Evolutionary conservation across 2,329 filamentous ascomycete species (phyloP).

Genomic region (Fusarium buxicola): DNA sequence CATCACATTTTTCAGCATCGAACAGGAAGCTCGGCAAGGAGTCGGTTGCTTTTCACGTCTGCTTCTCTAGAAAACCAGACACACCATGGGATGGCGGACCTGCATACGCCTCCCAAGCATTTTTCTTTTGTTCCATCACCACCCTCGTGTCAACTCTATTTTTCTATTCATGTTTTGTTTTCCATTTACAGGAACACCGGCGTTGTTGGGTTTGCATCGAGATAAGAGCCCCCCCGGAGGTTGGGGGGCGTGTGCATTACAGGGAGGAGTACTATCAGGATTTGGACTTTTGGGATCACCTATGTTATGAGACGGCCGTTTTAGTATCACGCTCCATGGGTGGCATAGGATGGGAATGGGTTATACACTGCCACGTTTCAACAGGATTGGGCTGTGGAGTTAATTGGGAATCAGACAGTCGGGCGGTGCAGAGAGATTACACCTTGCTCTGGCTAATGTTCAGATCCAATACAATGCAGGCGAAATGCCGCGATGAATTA

Average conservation of each 20-base stretch:
- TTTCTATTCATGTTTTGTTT: constrained; percentile 5
- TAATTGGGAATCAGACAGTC: constrained; percentile 27
- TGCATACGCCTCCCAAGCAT: constrained; percentile 19
- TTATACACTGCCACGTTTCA: constrained; percentile 40
- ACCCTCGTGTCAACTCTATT: constrained; percentile 15
- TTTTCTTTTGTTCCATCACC: constrained; percentile 36
- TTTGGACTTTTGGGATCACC: constrained; percentile 23
- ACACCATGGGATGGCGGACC: constrained; percentile 27
- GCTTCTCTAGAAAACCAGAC: constrained; percentile 36
- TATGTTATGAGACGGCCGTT: constrained; percentile 33
- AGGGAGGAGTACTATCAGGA: constrained; percentile 20
- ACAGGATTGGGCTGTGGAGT: constrained; percentile 35
- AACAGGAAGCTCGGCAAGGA: constrained; percentile 41
- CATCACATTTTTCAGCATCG: constrained; percentile 32
- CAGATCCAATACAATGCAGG: constrained; percentile 21
- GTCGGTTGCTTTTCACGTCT: constrained; percentile 31
- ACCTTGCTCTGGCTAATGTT: constrained; percentile 4
- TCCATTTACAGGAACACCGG: constrained; percentile 17
- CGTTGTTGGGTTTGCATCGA: constrained; percentile 36
- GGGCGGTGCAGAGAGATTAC: constrained; percentile 13
- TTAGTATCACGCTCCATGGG: constrained; percentile 28
- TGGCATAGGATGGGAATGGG: constrained; percentile 32
- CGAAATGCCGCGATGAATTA: constrained; percentile 7
- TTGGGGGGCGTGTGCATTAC: constrained; percentile 37
- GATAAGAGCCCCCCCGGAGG: constrained; percentile 17